Evolutionary conservation across 176 grass and related monocot species (phyloP), one percentile per base, ranked within the genome.

Genomic region (sorghum (Sorghum bicolor)): DNA sequence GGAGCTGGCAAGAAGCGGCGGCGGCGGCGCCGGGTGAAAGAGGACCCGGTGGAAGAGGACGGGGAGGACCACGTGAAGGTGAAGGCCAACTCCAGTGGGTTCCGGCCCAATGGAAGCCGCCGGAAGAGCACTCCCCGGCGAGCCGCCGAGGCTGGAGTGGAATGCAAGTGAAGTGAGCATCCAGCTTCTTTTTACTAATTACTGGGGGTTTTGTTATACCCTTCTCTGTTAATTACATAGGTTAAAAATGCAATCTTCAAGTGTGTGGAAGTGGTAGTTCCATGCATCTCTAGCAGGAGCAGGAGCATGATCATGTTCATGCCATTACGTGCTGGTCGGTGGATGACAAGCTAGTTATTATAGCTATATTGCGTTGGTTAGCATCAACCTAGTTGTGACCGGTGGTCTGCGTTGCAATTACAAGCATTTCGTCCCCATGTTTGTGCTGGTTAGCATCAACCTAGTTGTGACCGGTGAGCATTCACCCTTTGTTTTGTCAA

Each of bases 81-180:
- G n/a, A 70, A 6, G 79, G 3, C 64, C 65, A 81, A 70, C 9
- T n/a, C 31, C 45, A 81, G 19, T 8, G 79, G 79, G 65, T 70
- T 81, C 65, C 64, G 79, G 32, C 65, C 48, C 22, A 29, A 57
- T 2, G 79, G 79, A 19, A 81, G 79, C 65, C 79, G 79, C 8
- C 44, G 79, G 79, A 81, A 81, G 65, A 81, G 65, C 65, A 81
- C 64, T 55, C 79, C 79, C 31, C 79, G 79, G 34, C 65, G 65
- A 81, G 79, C 79, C 22, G 79, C 79, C 65, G 65, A 81, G 79
- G 79, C 79, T 2, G 79, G 79, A 17, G 79, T 70, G 20, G 65
- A 70, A 3, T 81, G 65, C 79, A 29, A 29, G 79, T 81, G 45
- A 67, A 38, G 78, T 81, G 45, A 67, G 12, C 40, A 12, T 8